phyloP scores from a whole-genome alignment of 2,329 filamentous ascomycete species.

The Arthrocladium fulminans region DNA sequence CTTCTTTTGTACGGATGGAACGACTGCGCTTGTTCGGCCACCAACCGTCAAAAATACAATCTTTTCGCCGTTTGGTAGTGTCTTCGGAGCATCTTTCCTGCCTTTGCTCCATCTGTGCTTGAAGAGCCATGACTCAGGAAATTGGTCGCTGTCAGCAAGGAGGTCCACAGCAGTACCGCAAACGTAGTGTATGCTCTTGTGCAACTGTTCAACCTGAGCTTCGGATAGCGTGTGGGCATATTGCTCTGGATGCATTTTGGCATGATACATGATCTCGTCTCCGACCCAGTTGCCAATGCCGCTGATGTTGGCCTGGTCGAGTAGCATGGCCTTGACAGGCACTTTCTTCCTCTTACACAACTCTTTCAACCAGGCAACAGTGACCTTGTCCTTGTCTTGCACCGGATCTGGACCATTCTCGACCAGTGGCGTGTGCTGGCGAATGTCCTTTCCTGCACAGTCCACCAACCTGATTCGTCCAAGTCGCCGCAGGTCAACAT shows the following conservation, averaged over 20 bases:
- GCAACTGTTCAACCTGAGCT: slow-evolving; percentile 60
- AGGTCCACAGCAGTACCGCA: slow-evolving; percentile 70
- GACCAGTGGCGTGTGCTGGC: slow-evolving; percentile 66
- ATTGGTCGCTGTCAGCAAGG: slow-evolving; percentile 72
- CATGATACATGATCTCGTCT: slow-evolving; percentile 87
- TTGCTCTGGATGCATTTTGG: slow-evolving; percentile 82
- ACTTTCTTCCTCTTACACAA: slow-evolving; percentile 70
- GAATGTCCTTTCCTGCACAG: slow-evolving; percentile 65
- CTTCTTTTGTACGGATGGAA: slow-evolving; percentile 81
- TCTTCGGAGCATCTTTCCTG: slow-evolving; percentile 58
- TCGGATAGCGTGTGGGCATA: slow-evolving; percentile 65
- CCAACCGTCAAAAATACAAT: slow-evolving; percentile 83
- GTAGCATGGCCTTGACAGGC: slow-evolving; percentile 76
- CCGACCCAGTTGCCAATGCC: slow-evolving; percentile 97
- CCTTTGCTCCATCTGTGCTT: slow-evolving; percentile 84
- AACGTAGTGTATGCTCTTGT: slow-evolving; percentile 66
- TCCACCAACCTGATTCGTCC: slow-evolving; percentile 73
- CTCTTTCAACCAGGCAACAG: slow-evolving; percentile 61
- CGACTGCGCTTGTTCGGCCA: slow-evolving; percentile 81
- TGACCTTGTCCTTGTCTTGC: slow-evolving; percentile 67
- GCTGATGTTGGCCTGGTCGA: slow-evolving; percentile 81
- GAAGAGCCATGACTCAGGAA: slow-evolving; percentile 83
- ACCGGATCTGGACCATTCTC: slow-evolving; percentile 94
- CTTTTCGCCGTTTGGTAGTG: slow-evolving; percentile 73
- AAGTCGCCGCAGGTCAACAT: slow-evolving; percentile 73